These are phyloP conservation scores for Microsporum audouinii DNA, from an alignment of 2,329 filamentous ascomycete species.

Conservation along the genomic window DNA sequence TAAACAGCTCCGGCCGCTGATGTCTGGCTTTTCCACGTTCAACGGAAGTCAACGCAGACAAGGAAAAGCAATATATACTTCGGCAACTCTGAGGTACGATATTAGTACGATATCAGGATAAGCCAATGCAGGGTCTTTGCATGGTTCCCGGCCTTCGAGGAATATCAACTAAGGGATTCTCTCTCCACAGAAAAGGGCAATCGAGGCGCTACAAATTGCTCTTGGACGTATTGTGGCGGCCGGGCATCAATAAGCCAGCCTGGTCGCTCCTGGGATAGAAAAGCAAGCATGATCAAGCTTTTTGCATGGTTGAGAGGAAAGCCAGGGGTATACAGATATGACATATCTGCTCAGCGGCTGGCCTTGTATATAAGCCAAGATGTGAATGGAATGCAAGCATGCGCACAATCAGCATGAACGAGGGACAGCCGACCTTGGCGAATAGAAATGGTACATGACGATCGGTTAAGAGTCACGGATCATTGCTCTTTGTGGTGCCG, in stretches of 20 bases:
- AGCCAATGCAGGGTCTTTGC: neutral
- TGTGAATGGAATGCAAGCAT: neutral
- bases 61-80: neutral
- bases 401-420: neutral
- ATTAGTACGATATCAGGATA: neutral
- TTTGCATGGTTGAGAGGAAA: neutral
- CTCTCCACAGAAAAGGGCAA: neutral
- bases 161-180: neutral
- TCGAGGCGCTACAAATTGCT: slow-evolving; percentile 1
- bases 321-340: neutral
- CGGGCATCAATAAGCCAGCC: neutral
- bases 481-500: neutral
- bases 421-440: neutral
- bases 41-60: neutral
- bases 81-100: neutral
- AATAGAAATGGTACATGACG: neutral
- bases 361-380: neutral
- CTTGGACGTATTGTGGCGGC: slow-evolving; percentile 1
- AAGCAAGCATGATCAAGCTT: slow-evolving; percentile 3
- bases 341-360: neutral
- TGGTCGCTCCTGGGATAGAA: neutral
- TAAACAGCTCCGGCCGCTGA: neutral
- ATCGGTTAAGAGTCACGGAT: neutral
- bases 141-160: neutral
- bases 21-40: neutral